phyloP scores from a whole-genome alignment of 2,329 filamentous ascomycete genomes.

The Sporothrix mexicana region DNA sequence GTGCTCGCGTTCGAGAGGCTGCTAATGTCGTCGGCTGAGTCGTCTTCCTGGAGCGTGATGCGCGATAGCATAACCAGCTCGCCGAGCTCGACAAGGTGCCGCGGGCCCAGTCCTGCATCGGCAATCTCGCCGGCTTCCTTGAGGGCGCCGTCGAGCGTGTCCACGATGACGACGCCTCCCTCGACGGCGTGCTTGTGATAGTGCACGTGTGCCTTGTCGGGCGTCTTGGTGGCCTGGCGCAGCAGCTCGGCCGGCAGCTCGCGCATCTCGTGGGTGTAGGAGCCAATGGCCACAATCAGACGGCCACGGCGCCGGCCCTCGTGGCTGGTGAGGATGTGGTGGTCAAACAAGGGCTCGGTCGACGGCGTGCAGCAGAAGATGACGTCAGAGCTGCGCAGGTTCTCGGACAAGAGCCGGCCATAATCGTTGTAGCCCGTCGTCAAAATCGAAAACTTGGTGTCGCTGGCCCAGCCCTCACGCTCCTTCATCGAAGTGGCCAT shows the following conservation, averaged over 20 bases:
- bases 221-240: slow-evolving; percentile 60
- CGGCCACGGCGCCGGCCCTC: slow-evolving; percentile 73
- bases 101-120: slow-evolving; percentile 72
- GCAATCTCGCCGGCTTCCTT: slow-evolving; percentile 88
- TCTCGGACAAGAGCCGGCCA: slow-evolving; percentile 68
- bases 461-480: slow-evolving; percentile 64
- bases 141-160: slow-evolving; percentile 78
- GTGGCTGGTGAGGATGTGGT: slow-evolving; percentile 70
- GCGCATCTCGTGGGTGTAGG: slow-evolving; percentile 73
- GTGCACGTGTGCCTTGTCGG: slow-evolving; percentile 62
- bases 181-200: slow-evolving; percentile 70
- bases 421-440: slow-evolving; percentile 75
- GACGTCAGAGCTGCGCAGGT: slow-evolving; percentile 74
- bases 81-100: slow-evolving; percentile 85
- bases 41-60: slow-evolving; percentile 44
- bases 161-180: slow-evolving; percentile 71
- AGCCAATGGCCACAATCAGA: slow-evolving; percentile 75
- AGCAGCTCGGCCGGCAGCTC: slow-evolving; percentile 83
- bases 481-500: slow-evolving; percentile 53
- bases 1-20: slow-evolving; percentile 31
- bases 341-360: slow-evolving; percentile 75
- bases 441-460: slow-evolving; percentile 70
- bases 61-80: slow-evolving; percentile 72
- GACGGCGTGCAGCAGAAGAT: slow-evolving; percentile 91
- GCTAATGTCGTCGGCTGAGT: slow-evolving; percentile 39